Conservation (phyloP, 2,329 filamentous ascomycete genomes). For the Xylaria sp. region DNA sequence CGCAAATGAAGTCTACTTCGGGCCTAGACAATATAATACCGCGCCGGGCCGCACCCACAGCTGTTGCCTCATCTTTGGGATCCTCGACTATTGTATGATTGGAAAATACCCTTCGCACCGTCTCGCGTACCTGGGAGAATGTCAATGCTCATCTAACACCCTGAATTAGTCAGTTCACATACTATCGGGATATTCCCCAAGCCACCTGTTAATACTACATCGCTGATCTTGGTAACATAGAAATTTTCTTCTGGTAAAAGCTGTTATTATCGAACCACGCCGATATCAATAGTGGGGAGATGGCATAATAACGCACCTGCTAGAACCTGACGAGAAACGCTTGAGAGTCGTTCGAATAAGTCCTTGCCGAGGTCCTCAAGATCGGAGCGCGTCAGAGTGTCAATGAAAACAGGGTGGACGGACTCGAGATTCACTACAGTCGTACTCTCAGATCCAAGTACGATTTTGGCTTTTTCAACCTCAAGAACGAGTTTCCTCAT, state of each 20-base stretch:
- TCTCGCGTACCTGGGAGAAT: background rate
- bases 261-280: background rate
- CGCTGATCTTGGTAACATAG: background rate
- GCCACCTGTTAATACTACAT: conserved; percentile 1
- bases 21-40: background rate
- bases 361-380: background rate
- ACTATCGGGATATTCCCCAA: background rate
- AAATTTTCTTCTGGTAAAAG: background rate
- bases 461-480: background rate
- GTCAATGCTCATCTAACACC: background rate
- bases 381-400: background rate
- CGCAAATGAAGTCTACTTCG: background rate
- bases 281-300: background rate
- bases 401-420: background rate
- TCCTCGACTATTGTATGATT: background rate
- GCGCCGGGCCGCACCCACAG: background rate
- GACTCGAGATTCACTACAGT: background rate
- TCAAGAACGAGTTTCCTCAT: background rate
- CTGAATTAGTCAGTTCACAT: background rate
- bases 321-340: background rate
- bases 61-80: background rate
- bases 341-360: background rate
- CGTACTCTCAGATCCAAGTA: background rate
- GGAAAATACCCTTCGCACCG: background rate
- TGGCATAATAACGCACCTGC: background rate